These are phyloP conservation scores for Paramecium tetraurelia DNA, from an alignment of 73 alveolate species.

Conservation along the genomic window DNA sequence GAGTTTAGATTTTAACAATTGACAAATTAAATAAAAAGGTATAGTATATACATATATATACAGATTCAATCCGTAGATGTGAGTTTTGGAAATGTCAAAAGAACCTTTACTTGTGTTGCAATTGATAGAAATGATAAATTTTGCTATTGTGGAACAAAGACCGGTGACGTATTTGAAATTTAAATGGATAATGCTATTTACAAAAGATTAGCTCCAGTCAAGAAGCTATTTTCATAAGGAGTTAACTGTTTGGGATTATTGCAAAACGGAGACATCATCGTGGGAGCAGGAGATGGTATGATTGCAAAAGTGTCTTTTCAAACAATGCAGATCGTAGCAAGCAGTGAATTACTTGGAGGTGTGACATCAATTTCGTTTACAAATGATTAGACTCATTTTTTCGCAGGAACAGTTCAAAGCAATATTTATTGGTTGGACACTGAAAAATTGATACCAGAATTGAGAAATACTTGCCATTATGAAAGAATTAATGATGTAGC, in stretches of 20 bases:
- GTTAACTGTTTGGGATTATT: conserved; percentile 73
- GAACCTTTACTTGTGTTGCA: conserved; percentile 76
- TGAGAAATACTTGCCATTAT: conserved; percentile 96
- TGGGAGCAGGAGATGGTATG: conserved; percentile 96
- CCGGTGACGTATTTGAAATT: conserved; percentile 90
- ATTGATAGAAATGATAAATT: conserved; percentile 80
- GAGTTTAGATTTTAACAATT: conserved; percentile 70
- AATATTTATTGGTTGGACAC: conserved; percentile 88
- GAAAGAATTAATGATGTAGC: conserved; percentile 91
- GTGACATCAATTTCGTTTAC: conserved; percentile 92
- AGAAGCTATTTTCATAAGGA: conserved; percentile 82
- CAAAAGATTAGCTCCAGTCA: conserved; percentile 88
- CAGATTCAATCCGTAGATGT: conserved; percentile 73
- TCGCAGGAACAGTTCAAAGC: conserved; percentile 86
- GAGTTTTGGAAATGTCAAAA: conserved; percentile 88
- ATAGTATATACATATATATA: not conserved
- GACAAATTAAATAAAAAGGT: conserved; percentile 61
- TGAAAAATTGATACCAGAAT: conserved; percentile 86
- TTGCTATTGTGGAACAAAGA: conserved; percentile 83
- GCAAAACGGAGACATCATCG: conserved; percentile 87
- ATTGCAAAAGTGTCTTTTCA: conserved; percentile 83
- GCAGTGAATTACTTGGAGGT: conserved; percentile 88
- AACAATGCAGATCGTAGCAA: conserved; percentile 73
- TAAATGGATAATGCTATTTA: conserved; percentile 76
- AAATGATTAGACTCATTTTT: conserved; percentile 91